phyloP scores from a whole-genome alignment of 2,329 filamentous ascomycete genomes.

The Ceratocystis huliohia region DNA sequence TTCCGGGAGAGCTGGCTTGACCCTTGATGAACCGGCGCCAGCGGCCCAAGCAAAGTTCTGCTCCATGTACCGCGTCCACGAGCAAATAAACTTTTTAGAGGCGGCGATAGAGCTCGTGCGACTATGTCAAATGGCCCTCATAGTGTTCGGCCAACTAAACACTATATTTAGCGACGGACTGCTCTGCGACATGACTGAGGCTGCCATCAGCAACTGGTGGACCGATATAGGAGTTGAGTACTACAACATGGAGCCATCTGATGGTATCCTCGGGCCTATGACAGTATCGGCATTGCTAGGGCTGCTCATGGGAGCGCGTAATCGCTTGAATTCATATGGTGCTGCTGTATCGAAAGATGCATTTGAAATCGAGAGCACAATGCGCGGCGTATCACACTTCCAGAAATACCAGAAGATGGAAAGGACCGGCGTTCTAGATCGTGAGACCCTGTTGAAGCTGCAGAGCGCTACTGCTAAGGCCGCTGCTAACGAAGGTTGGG shows the following conservation, averaged over 20 bases:
- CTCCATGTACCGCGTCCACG: slow-evolving; percentile 77
- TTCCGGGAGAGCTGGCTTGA: slow-evolving; percentile 77
- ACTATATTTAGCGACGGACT: slow-evolving; percentile 82
- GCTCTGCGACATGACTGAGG: slow-evolving; percentile 86
- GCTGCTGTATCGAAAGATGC: slow-evolving; percentile 81
- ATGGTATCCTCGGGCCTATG: slow-evolving; percentile 83
- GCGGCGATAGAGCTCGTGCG: slow-evolving; percentile 82
- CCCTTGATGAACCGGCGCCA: slow-evolving; percentile 60
- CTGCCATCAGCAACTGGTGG: slow-evolving; percentile 90
- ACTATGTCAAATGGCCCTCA: slow-evolving; percentile 77
- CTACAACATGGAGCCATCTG: slow-evolving; percentile 82
- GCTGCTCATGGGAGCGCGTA: slow-evolving; percentile 77
- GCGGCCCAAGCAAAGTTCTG: slow-evolving; percentile 85
- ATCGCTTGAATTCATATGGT: slow-evolving; percentile 72
- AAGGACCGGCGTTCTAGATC: slow-evolving; percentile 65
- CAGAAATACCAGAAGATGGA: slow-evolving; percentile 79
- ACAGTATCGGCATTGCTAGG: slow-evolving; percentile 82
- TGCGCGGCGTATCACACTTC: slow-evolving; percentile 73
- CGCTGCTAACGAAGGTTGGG: slow-evolving; percentile 79
- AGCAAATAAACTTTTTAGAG: slow-evolving; percentile 63
- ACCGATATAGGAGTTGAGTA: slow-evolving; percentile 81
- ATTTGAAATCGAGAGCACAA: slow-evolving; percentile 72
- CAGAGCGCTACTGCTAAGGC: slow-evolving; percentile 81
- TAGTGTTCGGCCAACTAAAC: slow-evolving; percentile 78
- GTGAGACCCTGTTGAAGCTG: slow-evolving; percentile 67